Evolutionary conservation across 768 basidiomycete genomes (phyloP).

Genomic region (Tylopilus sp.): DNA sequence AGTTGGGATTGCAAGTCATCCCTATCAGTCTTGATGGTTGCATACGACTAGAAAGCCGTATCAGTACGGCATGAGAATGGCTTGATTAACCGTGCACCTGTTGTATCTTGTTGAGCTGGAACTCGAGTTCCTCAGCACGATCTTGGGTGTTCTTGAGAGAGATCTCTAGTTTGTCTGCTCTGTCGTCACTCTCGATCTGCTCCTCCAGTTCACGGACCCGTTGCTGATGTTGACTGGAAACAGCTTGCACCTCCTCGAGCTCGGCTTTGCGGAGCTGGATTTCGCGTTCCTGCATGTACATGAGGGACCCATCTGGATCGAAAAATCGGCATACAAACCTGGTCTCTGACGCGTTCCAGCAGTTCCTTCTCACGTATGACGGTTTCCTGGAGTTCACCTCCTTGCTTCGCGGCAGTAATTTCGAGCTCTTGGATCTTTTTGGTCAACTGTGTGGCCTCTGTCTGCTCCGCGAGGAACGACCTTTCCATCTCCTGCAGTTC

Average conservation of each 20-base stretch:
- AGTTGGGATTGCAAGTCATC: conserved; percentile 53
- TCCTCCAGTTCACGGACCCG: conserved; percentile 73
- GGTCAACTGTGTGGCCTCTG: conserved; percentile 38
- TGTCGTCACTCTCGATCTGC: conserved; percentile 80
- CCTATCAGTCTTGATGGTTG: conserved; percentile 56
- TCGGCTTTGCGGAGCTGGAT: conserved; percentile 60
- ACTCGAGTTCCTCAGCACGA: conserved; percentile 79
- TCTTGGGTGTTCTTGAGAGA: conserved; percentile 78
- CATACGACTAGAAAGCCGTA: conserved; percentile 43
- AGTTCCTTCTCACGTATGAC: conserved; percentile 52
- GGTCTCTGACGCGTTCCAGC: conserved; percentile 26
- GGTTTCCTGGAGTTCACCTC: conserved; percentile 38
- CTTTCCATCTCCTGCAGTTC: conserved; percentile 44
- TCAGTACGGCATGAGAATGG: not conserved
- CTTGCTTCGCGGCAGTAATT: conserved; percentile 34
- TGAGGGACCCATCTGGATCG: not conserved
- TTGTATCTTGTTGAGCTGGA: conserved; percentile 73
- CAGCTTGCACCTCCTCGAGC: conserved; percentile 48
- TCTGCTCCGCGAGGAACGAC: conserved; percentile 42
- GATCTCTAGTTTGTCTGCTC: conserved; percentile 67
- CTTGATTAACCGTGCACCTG: conserved; percentile 47
- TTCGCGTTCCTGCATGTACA: conserved; percentile 60
- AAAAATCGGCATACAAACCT: conserved; percentile 26
- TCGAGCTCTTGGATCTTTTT: conserved; percentile 44
- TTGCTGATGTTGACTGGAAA: conserved; percentile 52